Conservation (phyloP, 345 rosid species). For the Eutrema yunnanense region DNA sequence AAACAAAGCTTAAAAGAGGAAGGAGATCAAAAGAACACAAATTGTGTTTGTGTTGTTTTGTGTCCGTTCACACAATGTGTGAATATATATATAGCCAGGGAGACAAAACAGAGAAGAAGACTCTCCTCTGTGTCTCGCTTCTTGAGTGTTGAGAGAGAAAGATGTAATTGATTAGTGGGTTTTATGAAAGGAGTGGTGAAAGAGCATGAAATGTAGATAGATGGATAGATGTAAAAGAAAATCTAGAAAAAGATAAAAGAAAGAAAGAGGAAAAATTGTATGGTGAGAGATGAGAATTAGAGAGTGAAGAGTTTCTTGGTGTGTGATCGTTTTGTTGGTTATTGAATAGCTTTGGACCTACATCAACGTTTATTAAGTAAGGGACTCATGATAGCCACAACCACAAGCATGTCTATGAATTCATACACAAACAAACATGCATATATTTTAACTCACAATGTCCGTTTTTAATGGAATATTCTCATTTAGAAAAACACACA, state of each 20-base stretch:
- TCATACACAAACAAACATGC: not conserved
- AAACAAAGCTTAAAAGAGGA: not conserved
- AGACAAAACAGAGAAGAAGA: constrained; percentile 16
- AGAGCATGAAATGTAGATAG: constrained; percentile 24
- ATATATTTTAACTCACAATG: not conserved
- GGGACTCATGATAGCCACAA: constrained; percentile 1
- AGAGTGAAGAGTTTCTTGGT: constrained; percentile 25
- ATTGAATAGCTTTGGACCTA: constrained; percentile 29
- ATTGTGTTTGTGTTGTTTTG: not conserved
- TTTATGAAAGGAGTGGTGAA: constrained; percentile 26
- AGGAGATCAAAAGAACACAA: not conserved
- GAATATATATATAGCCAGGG: constrained; percentile 16
- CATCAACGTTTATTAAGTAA: constrained; percentile 13
- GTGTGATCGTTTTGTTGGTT: constrained; percentile 33
- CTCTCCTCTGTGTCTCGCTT: constrained; percentile 12
- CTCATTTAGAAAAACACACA: not conserved
- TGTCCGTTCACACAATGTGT: constrained; percentile 13
- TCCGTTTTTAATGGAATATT: not conserved
- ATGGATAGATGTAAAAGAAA: constrained; percentile 11
- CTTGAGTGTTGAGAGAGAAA: constrained; percentile 10
- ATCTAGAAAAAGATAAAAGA: constrained; percentile 2
- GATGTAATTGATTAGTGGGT: not conserved
- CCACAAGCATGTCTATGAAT: not conserved
- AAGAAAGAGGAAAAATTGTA: constrained; percentile 7
- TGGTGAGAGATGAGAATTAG: constrained; percentile 29